Conservation (phyloP, 2,329 filamentous ascomycete genomes). For the Exserohilum rostratum region DNA sequence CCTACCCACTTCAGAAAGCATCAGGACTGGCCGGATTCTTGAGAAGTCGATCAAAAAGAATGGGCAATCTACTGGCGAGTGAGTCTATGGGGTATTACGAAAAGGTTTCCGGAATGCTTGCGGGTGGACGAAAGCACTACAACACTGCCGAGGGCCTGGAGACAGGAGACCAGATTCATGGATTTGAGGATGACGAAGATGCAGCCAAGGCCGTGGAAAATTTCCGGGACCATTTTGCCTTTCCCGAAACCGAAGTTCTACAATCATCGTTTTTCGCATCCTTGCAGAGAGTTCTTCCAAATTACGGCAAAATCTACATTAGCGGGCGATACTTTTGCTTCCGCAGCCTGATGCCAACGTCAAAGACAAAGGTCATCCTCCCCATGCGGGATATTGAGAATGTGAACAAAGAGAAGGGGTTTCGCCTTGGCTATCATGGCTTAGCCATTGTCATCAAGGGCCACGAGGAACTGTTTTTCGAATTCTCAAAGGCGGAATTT, state of each 20-base stretch:
- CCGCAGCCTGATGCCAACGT: conserved; percentile 85
- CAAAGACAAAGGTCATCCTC: conserved; percentile 87
- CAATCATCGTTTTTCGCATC: conserved; percentile 92
- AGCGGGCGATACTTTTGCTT: conserved; percentile 90
- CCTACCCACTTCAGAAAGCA: conserved; percentile 82
- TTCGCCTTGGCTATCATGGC: conserved; percentile 87
- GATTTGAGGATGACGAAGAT: conserved; percentile 62
- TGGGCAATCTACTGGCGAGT: conserved; percentile 81
- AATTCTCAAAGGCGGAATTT: conserved; percentile 77
- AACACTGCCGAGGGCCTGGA: conserved; percentile 69
- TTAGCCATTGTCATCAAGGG: conserved; percentile 91
- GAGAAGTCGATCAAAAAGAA: conserved; percentile 75
- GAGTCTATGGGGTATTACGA: conserved; percentile 97
- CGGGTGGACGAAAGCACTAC: conserved; percentile 89
- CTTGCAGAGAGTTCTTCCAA: conserved; percentile 83
- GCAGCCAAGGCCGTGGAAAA: conserved; percentile 64
- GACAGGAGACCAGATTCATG: conserved; percentile 67
- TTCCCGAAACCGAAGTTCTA: conserved; percentile 82
- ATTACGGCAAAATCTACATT: conserved; percentile 97
- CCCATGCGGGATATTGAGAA: conserved; percentile 92
- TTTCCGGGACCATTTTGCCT: conserved; percentile 87
- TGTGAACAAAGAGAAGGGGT: conserved; percentile 92
- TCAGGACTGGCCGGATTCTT: conserved; percentile 83
- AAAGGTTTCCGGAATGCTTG: conserved; percentile 97
- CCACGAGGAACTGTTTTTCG: conserved; percentile 95